phyloP scores from a whole-genome alignment of 2,329 filamentous ascomycete species.

The Penicillium sp. region DNA sequence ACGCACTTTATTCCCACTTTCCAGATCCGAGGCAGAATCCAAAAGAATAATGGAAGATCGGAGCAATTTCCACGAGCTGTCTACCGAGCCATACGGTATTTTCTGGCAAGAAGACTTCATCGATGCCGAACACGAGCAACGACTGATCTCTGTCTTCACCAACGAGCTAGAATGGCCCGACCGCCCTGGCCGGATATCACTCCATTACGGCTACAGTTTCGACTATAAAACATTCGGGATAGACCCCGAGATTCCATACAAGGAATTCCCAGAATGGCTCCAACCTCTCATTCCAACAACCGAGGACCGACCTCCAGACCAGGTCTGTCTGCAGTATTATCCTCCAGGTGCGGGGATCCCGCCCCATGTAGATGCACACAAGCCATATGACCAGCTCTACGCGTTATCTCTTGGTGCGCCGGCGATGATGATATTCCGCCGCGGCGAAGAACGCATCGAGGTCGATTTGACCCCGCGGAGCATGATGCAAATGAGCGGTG shows the following conservation, averaged over 20 bases:
- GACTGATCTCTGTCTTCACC: conserved; percentile 48
- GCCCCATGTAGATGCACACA: conserved; percentile 61
- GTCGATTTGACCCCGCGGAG: conserved; percentile 52
- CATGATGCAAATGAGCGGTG: conserved; percentile 54
- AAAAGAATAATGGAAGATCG: background rate
- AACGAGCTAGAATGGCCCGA: conserved; percentile 51
- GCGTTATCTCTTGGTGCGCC: conserved; percentile 35
- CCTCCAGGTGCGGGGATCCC: conserved; percentile 61
- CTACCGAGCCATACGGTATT: conserved; percentile 28
- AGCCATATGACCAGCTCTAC: conserved; percentile 43
- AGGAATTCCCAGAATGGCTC: conserved; percentile 55
- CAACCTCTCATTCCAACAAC: conserved; percentile 49
- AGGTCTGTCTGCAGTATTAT: conserved; percentile 62
- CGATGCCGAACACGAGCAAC: conserved; percentile 46
- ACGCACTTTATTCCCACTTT: background rate
- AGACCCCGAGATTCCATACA: conserved; percentile 52
- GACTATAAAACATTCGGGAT: conserved; percentile 60
- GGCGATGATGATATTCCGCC: conserved; percentile 35
- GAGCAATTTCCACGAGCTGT: conserved; percentile 24
- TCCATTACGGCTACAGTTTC: conserved; percentile 60
- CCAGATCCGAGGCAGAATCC: background rate
- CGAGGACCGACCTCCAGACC: conserved; percentile 52
- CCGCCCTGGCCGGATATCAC: conserved; percentile 49
- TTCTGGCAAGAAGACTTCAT: conserved; percentile 52
- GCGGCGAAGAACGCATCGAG: conserved; percentile 38